phyloP scores from a whole-genome alignment of 2,329 filamentous ascomycete genomes.

The Scedosporium aurantiacum region DNA sequence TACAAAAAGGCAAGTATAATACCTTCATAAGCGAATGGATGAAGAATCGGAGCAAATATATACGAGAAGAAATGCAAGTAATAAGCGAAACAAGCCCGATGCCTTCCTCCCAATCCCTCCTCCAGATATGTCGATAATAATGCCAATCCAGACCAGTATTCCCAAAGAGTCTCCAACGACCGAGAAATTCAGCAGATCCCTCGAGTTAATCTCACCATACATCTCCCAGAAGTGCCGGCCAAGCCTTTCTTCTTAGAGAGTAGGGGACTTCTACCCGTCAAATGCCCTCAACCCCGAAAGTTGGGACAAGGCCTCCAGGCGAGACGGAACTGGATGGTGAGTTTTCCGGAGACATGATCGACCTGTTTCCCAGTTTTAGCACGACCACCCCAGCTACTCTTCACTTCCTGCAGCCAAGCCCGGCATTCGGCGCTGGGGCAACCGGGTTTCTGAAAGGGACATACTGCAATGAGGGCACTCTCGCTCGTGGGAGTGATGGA shows the following conservation, averaged over 20 bases:
- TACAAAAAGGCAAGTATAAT: not conserved
- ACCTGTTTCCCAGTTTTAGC: constrained; percentile 11
- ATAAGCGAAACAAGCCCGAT: not conserved
- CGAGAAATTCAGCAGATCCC: not conserved
- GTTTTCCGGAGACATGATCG: constrained; percentile 17
- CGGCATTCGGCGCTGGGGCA: not conserved
- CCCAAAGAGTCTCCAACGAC: not conserved
- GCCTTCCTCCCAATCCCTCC: not conserved
- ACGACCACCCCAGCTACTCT: not conserved
- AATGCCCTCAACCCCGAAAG: not conserved
- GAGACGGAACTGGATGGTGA: constrained; percentile 15
- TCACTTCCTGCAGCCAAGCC: not conserved
- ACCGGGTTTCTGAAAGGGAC: not conserved
- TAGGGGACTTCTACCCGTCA: not conserved
- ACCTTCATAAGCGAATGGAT: not conserved
- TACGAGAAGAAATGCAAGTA: constrained; percentile 1
- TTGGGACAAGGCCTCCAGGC: constrained; percentile 12
- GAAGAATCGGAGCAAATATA: not conserved
- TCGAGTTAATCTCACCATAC: not conserved
- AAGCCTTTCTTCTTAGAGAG: not conserved
- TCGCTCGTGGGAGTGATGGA: constrained; percentile 13
- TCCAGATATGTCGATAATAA: not conserved
- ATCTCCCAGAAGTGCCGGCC: not conserved
- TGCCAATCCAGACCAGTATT: not conserved
- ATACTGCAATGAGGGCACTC: constrained; percentile 16